phyloP scores from a whole-genome alignment of 768 basidiomycete genomes.

The Suillus subaureus region DNA sequence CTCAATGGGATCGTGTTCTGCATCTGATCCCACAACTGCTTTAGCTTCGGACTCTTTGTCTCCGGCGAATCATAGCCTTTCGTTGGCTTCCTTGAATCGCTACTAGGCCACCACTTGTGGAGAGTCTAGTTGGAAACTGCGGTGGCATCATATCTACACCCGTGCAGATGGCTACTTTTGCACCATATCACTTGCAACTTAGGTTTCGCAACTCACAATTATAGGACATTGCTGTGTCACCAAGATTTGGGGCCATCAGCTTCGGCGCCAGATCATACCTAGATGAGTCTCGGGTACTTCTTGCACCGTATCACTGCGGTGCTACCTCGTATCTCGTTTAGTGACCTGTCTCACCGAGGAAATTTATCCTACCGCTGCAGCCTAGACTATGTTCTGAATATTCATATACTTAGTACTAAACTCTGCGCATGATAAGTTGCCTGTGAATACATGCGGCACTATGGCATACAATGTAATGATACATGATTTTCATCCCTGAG shows the following conservation, averaged over 20 bases:
- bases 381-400: not conserved
- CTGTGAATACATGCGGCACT: not conserved
- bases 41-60: not conserved
- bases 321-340: not conserved
- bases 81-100: not conserved
- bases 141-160: not conserved
- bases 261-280: not conserved
- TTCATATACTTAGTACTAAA: not conserved
- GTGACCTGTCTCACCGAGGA: not conserved
- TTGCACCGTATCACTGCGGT: not conserved
- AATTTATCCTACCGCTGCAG: not conserved
- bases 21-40: not conserved
- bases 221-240: not conserved
- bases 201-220: not conserved
- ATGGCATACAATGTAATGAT: slow-evolving; percentile 1
- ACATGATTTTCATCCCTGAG: not conserved
- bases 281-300: not conserved
- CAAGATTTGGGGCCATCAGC: not conserved
- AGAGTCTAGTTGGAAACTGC: not conserved
- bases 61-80: not conserved
- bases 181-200: not conserved
- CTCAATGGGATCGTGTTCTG: not conserved
- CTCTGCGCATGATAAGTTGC: not conserved
- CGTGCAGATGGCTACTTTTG: not conserved
- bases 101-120: not conserved